Base-by-base conservation (phyloP, 345 rosid species). In the Populus pruinosa region DNA sequence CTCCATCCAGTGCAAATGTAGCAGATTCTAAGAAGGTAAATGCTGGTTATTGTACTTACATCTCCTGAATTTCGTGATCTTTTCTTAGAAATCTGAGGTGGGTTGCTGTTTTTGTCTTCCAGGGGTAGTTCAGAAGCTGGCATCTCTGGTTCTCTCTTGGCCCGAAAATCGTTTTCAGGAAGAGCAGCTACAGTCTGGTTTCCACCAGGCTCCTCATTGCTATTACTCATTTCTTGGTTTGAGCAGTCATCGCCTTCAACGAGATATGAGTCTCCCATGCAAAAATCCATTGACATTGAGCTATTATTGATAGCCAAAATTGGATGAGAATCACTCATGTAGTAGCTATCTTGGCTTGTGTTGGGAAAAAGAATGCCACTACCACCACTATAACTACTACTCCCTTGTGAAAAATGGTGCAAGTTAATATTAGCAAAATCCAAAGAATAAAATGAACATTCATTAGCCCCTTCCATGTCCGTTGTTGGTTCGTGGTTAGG, bases 11-110 rank as follows among this genome's bases (percentile, higher is more conserved):
- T 56, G 27, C 1, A 8, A 8, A 9, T 56, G 64, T 59, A 59
- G 6, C 13, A 23, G 25, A 23, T 23, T 59, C 35, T 3, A 70
- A 71, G 12, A 23, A 62, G 20, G 31, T 20, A 33, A 9, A 67
- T n/a, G 33, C 43, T 55, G 41, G 39, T 38, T 59, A 31, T 25
- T 8, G 5, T 21, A 80, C 96, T 93, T 81, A 93, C 94, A 49
- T 88, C 89, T 72, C 79, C 75, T 21, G 75, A 31, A 29, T 43
- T 73, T 25, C 85, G 85, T n/a, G 86, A 67, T 84, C 98, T 84
- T 80, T 94, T 94, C 88, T 87, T 89, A 2, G 88, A 76, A 65
- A 75, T 77, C 76, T 84, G 82, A 50, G 83, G 65, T 67, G 82
- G 67, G 62, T 74, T 75, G 47, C 71, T 68, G 74, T 67, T 67